Evolutionary conservation across 2,329 filamentous ascomycete species (phyloP), one percentile per base, ranked within the genome.

Genomic region (Colletotrichum theobromicola): DNA sequence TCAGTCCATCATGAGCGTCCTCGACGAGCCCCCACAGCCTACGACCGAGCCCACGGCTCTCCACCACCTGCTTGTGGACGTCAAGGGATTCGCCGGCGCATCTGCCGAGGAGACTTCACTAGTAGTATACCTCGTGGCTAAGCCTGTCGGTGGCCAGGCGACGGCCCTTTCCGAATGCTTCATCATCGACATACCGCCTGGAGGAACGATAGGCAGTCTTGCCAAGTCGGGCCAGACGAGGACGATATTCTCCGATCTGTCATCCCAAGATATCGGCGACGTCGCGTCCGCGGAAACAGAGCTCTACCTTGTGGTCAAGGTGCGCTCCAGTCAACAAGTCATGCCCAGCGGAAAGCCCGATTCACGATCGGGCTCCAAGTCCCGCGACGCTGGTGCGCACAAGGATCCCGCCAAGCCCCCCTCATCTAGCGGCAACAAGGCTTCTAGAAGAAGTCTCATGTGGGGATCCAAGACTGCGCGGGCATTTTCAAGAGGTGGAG

Each of bases 1-100:
- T 71, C 97, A 99, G 85, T 97, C 97, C 6, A 91, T 96, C 81
- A 99, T 99, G 97, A 98, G 95, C 83, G 90, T 98, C 79, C 88
- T 99, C 60, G 93, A 98, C 72, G 93, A 94, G 78, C 91, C 93
- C n/a, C 96, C 95, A 0, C 90, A 91, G 24, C 88, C 91, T 5
- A 87, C 90, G 12, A 84, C 91, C 18, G 95, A 95, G 78, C 89
- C 93, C 64, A 92, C 91, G 1, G 88, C 94, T 42, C 86, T 98
- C 67, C 94, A 98, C 81, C 93, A 98, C 78, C 84, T 97, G 7
- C 88, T 98, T 73, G 90, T 98, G 34, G 95, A 98, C 79, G 90
- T 98, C 75, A 96, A 94, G 79, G 93, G 93, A 10, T 93, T 98
- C 76, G 92, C 93, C 1, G 95, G 95, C 16, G 91, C 93, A 37